Base-by-base conservation (phyloP, 1,139 yeast species). In the Pichia sp. region DNA sequence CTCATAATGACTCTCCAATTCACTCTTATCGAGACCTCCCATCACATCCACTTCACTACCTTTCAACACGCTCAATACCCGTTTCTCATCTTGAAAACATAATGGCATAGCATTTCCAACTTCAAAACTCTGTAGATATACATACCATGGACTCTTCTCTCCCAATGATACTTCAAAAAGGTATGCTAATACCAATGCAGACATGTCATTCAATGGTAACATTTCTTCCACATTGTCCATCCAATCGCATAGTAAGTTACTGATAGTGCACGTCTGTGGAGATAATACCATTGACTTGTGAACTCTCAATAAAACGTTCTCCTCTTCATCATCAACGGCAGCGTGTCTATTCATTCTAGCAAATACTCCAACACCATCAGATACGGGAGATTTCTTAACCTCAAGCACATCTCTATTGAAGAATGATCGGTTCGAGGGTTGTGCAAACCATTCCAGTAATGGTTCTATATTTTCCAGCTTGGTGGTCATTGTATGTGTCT, bases 281-380 rank as follows among this genome's bases (percentile, higher is more conserved):
- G 82, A 69, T 27, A 79, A 60, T 2, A 79, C 60, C 34, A 71
- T 66, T 3, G 63, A 51, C 52, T 80, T 80, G 17, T 77, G 74
- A 6, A 73, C 46, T 34, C 68, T 53, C 20, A 68, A 45, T 1
- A 69, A 43, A 5, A 63, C 45, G 5, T 53, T 50, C 11, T 50
- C 46, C 12, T 50, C 53, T 4, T 37, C 32, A 10, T 58, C 65
- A n/a, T 59, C 59, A 22, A 52, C 55, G 29, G 33, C 45, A 15
- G 45, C 41, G 14, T 24, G 47, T 46, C 73, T 55, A 30, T 63
- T 63, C 37, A 55, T 48, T 29, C 56, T 57, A 6, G 82, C 76
- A 55, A 80, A 83, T 1, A 86, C 93, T 4, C 95, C 95, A 4
- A 76, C 50, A 1, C 95, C 94, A 2, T 88, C 86, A 3, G 38